Base-by-base conservation (phyloP, 352 stramenopile genomes). In the Plasmopara muralis region DNA sequence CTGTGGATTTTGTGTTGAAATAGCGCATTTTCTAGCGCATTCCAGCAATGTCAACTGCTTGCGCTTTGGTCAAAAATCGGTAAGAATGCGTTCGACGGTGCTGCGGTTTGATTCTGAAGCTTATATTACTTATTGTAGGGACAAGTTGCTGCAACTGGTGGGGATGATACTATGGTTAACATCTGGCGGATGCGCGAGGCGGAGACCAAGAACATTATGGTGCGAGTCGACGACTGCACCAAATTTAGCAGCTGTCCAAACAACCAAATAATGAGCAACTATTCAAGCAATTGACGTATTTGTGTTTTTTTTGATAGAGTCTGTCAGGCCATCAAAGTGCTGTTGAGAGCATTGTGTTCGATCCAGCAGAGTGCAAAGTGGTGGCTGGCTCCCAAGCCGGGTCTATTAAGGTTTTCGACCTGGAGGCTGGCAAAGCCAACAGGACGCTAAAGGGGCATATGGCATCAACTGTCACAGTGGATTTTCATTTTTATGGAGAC, bases 201-300 rank as follows among this genome's bases (percentile, higher is more conserved):
- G 48, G 77, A 93, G 66, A 93, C 79, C 50, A 93, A 93, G 60
- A 93, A 89, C 57, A 89, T 93, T 39, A 88, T 90, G 77, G 82
- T 92, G 15, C 29, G 54, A 29, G 16, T 29, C 16, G 29, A 14
- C 39, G 4, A 9, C 4, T 14, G 18, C 12, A 38, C 20, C 20
- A 25, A 25, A 29, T 2, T 34, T 18, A 9, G 28, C n/a, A 30
- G 7, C 6, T 30, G 28, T 18, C 37, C 29, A 40, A 18, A 15
- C 18, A 43, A 40, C 15, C 15, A 40, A 3, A n/a, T 14, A 18
- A 15, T 43, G 38, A 25, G 18, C 18, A 42, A 38, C 10, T 35
- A 34, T 25, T 51, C 18, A 42, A 31, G 8, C 31, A 9, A 43
- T 38, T 35, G 16, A 25, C n/a, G 34, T 41, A 8, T 20, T 13